Conservation (phyloP, 2,329 filamentous ascomycete species). For the Neonectria hederae region DNA sequence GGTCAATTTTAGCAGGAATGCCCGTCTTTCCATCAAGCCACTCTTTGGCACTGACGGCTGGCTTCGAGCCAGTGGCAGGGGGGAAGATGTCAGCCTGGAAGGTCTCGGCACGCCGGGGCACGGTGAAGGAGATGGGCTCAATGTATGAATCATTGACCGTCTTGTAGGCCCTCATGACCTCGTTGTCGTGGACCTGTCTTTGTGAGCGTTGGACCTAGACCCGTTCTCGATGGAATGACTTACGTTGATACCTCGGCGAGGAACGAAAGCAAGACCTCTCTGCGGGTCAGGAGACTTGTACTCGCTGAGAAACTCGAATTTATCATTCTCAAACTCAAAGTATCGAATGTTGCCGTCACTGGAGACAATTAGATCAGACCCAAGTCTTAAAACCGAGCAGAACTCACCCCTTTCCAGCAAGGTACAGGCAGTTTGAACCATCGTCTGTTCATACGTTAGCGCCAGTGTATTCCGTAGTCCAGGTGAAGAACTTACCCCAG, state of each 20-base stretch:
- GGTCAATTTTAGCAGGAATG: slow-evolving; percentile 88
- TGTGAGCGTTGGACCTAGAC: slow-evolving; percentile 34
- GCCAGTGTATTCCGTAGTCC: neutral
- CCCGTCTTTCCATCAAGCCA: slow-evolving; percentile 89
- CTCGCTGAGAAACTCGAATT: slow-evolving; percentile 96
- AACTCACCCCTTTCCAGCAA: slow-evolving; percentile 95
- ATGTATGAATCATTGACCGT: slow-evolving; percentile 95
- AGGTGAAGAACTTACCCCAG: slow-evolving; percentile 72
- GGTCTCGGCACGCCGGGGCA: slow-evolving; percentile 89
- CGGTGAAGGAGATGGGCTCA: slow-evolving; percentile 97
- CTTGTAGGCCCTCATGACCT: slow-evolving; percentile 95
- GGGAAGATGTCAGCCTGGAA: slow-evolving; percentile 99
- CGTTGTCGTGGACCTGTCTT: slow-evolving; percentile 85
- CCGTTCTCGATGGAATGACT: slow-evolving; percentile 41
- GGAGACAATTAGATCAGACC: slow-evolving; percentile 26
- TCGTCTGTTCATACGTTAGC: slow-evolving; percentile 68
- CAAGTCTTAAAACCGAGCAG: neutral
- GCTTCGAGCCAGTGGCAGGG: slow-evolving; percentile 80
- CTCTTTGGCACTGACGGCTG: slow-evolving; percentile 81
- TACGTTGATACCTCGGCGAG: slow-evolving; percentile 92
- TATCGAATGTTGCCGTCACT: slow-evolving; percentile 99
- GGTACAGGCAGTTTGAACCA: slow-evolving; percentile 91
- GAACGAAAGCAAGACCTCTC: slow-evolving; percentile 91
- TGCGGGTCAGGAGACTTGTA: slow-evolving; percentile 98
- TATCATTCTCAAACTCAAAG: slow-evolving; percentile 98